phyloP scores from a whole-genome alignment of 1,284 basidiomycete genomes.

The Ganoderma lingzhi region DNA sequence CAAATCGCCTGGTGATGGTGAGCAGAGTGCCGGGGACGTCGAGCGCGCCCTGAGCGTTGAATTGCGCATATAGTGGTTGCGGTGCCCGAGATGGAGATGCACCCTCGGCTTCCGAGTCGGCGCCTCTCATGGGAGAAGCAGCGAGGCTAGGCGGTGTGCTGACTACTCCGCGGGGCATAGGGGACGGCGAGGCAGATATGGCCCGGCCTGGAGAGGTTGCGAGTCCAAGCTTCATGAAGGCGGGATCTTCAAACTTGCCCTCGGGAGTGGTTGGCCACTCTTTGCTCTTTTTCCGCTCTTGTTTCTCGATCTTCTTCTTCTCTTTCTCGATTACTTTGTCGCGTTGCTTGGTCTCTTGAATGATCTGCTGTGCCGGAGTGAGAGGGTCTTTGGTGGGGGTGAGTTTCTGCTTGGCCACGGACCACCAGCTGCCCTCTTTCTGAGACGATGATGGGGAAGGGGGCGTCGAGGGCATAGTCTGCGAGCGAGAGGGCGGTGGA shows the following conservation, averaged over 20 bases:
- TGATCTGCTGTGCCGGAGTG: constrained; percentile 82
- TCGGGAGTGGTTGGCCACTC: constrained; percentile 63
- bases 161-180: constrained; percentile 50
- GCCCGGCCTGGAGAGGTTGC: constrained; percentile 47
- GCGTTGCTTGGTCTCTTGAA: constrained; percentile 72
- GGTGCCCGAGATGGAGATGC: constrained; percentile 67
- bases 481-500: constrained; percentile 62
- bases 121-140: constrained; percentile 60
- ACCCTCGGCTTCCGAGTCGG: constrained; percentile 45
- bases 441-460: constrained; percentile 69
- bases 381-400: constrained; percentile 80
- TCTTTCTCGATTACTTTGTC: constrained; percentile 63
- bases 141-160: constrained; percentile 66
- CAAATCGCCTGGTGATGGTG: constrained; percentile 74
- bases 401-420: constrained; percentile 72
- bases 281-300: constrained; percentile 40
- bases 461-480: constrained; percentile 56
- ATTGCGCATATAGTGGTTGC: constrained; percentile 78
- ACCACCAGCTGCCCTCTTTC: constrained; percentile 74
- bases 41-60: constrained; percentile 70
- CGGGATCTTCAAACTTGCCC: constrained; percentile 61
- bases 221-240: constrained; percentile 62
- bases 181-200: constrained; percentile 62
- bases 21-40: constrained; percentile 77
- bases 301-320: constrained; percentile 52